These are phyloP conservation scores for Trypanosoma mega DNA, from an alignment of 208 protist species.

Conservation along the genomic window DNA sequence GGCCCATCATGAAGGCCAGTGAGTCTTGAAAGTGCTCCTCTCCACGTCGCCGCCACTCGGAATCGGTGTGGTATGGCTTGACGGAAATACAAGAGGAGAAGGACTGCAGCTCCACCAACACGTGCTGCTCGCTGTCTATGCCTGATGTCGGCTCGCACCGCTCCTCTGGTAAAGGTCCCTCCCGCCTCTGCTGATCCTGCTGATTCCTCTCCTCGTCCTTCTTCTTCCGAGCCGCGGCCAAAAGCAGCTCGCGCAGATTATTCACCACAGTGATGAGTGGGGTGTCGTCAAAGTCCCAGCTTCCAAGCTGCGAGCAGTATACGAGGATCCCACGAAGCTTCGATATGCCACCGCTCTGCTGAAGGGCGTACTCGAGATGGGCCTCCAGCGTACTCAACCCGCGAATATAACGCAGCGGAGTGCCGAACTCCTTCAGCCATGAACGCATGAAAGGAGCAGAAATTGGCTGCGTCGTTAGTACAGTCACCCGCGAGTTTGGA, in stretches of 20 bases:
- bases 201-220: not conserved
- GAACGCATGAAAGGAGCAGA: constrained; percentile 52
- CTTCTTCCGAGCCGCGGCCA: constrained; percentile 13
- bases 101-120: constrained; percentile 83
- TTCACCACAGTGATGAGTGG: constrained; percentile 86
- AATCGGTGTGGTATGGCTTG: constrained; percentile 73
- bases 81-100: constrained; percentile 81
- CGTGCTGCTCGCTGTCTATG: constrained; percentile 56
- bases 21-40: constrained; percentile 83
- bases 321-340: constrained; percentile 77
- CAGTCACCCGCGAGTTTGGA: constrained; percentile 51
- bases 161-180: no score
- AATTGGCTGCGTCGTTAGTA: constrained; percentile 70
- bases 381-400: constrained; percentile 77
- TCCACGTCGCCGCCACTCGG: constrained; percentile 67
- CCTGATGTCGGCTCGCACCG: constrained; percentile 20
- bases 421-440: constrained; percentile 64
- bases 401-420: constrained; percentile 72
- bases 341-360: constrained; percentile 33
- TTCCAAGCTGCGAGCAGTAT: constrained; percentile 88
- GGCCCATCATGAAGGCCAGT: constrained; percentile 88
- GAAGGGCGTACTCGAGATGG: constrained; percentile 81
- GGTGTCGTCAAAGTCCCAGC: constrained; percentile 82
- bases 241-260: constrained; percentile 66
- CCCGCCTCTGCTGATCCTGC: constrained; percentile 33